Evolutionary conservation across 2,329 filamentous ascomycete genomes (phyloP), one percentile per base, ranked within the genome.

Genomic region (Botrytis pseudocinerea): DNA sequence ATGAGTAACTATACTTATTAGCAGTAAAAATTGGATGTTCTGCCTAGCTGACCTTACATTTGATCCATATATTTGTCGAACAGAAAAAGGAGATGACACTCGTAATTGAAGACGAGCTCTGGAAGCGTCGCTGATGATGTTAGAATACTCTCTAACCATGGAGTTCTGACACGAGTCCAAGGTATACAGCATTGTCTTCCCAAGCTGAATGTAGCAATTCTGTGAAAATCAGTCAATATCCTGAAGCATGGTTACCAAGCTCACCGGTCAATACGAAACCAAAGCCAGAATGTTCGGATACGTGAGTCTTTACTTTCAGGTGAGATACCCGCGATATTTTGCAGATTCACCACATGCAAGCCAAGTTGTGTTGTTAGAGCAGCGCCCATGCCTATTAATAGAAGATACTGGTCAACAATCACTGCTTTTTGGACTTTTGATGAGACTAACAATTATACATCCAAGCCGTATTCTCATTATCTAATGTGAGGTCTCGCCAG

Each of bases 261-360:
- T 63, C 28, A 63, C 61, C 38, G 38, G 16, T 42, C 61, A 18
- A 63, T 63, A 12, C 38, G 38, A 44, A 63, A 63, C 61, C 38
- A 63, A 63, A 63, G 61, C 61, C 61, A 63, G 40, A 62, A 42
- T n/a, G 61, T 63, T 44, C 61, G 61, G 14, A 63, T 63, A n/a
- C 61, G 38, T 44, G 61, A 63, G 38, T 63, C 40, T 44, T 42
- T 63, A n/a, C 40, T 20, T 18, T 63, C 40, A 18, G 61, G 38
- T 5, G 40, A 63, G 16, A 63, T 63, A 38, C 38, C 38, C 20
- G 61, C 40, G 40, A 44, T 63, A 6, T 63, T 63, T 6, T 63
- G 61, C 6, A 42, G 18, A n/a, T 28, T n/a, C 16, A 63, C 38
- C n/a, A 63, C 61, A 63, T 63, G 38, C 18, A 63, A 20, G 25